These are phyloP conservation scores for Ophiostoma australiae DNA, from an alignment of 2,329 filamentous ascomycete species.

Conservation along the genomic window DNA sequence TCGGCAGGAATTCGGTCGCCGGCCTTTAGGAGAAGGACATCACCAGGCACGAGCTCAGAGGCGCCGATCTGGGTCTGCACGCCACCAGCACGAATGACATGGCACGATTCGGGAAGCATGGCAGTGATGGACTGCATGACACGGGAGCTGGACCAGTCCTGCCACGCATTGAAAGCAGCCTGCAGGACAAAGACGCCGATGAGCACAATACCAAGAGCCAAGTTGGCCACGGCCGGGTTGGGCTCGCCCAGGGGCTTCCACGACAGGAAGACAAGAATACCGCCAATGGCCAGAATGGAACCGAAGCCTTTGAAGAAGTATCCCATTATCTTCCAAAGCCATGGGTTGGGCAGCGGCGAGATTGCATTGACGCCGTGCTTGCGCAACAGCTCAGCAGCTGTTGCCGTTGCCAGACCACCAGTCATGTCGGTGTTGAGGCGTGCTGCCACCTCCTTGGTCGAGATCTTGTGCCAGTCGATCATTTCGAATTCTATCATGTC, in stretches of 20 bases:
- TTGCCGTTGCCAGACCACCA: background rate
- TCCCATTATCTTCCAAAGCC: slow-evolving; percentile 41
- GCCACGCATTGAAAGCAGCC: slow-evolving; percentile 64
- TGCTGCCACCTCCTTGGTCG: background rate
- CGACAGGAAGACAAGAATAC: slow-evolving; percentile 68
- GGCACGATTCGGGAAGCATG: slow-evolving; percentile 71
- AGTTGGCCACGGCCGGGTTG: slow-evolving; percentile 64
- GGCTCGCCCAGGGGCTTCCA: slow-evolving; percentile 72
- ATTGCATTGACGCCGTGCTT: background rate
- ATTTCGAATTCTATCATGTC: background rate
- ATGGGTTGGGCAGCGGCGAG: background rate
- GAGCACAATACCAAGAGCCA: slow-evolving; percentile 68
- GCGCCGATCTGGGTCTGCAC: slow-evolving; percentile 48
- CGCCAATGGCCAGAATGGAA: slow-evolving; percentile 61
- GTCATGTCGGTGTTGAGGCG: slow-evolving; percentile 1
- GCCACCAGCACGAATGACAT: slow-evolving; percentile 62
- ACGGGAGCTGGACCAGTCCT: slow-evolving; percentile 70
- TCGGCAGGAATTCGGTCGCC: slow-evolving; percentile 73
- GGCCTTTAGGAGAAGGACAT: slow-evolving; percentile 62
- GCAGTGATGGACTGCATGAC: slow-evolving; percentile 76
- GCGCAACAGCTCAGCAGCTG: background rate
- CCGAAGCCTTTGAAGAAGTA: slow-evolving; percentile 80
- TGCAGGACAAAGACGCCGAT: slow-evolving; percentile 64
- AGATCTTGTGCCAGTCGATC: background rate
- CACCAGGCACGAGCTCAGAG: slow-evolving; percentile 64